phyloP scores from a whole-genome alignment of 345 rosid species.

The Raphanus raphanistrum region DNA sequence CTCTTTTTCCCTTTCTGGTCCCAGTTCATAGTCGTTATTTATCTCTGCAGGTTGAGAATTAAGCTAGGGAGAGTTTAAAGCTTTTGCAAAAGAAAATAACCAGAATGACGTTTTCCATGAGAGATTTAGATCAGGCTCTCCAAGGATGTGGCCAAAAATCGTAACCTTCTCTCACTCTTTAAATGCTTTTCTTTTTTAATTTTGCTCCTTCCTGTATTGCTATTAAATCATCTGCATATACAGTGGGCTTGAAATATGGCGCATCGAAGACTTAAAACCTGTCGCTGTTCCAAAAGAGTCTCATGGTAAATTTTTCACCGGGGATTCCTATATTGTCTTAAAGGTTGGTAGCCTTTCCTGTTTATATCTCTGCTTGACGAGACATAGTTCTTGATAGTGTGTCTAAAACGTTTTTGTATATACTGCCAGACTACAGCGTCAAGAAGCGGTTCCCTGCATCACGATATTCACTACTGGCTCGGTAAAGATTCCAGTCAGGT shows the following conservation, averaged over 20 bases:
- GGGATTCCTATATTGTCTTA: constrained; percentile 88
- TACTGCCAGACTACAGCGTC: constrained; percentile 67
- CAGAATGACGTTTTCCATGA: constrained; percentile 87
- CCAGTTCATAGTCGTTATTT: background rate
- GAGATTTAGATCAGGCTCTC: constrained; percentile 92
- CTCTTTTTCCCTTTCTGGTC: background rate
- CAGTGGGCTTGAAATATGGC: constrained; percentile 97
- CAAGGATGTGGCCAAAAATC: constrained; percentile 96
- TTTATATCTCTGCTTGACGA: background rate
- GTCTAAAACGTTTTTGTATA: background rate
- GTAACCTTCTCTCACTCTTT: constrained; percentile 58
- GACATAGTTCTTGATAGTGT: background rate
- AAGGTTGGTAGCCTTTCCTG: constrained; percentile 51
- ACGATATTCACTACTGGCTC: constrained; percentile 91
- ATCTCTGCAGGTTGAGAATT: constrained; percentile 23
- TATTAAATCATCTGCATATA: constrained; percentile 16
- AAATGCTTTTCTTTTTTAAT: background rate
- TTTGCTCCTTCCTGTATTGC: background rate
- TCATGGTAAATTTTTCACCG: constrained; percentile 82
- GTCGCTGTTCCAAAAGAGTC: constrained; percentile 64
- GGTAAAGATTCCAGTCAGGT: constrained; percentile 93
- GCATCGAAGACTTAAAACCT: constrained; percentile 81
- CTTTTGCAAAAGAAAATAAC: background rate
- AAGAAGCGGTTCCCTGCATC: constrained; percentile 72
- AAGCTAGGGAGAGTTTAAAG: background rate